Evolutionary conservation across 2,329 filamentous ascomycete genomes (phyloP).

Genomic region (Botryotinia narcissicola): DNA sequence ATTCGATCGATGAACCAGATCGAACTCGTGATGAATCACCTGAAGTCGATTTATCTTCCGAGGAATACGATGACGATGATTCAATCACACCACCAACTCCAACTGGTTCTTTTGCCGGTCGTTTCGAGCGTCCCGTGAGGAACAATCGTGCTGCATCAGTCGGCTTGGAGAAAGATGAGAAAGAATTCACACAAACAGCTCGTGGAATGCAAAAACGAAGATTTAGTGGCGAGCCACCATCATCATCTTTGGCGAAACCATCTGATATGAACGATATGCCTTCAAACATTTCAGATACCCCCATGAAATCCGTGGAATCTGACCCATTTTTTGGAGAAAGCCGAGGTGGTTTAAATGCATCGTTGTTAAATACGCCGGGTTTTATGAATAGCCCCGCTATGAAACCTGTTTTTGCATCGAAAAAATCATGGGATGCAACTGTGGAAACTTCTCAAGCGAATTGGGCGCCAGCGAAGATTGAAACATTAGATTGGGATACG

Average conservation of each 20-base stretch:
- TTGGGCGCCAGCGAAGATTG: constrained; percentile 35
- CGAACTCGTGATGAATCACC: constrained; percentile 55
- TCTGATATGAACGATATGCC: constrained; percentile 33
- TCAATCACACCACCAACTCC: constrained; percentile 61
- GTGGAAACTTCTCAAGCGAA: constrained; percentile 23
- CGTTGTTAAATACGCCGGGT: constrained; percentile 22
- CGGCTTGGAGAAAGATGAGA: constrained; percentile 89
- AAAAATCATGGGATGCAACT: constrained; percentile 47
- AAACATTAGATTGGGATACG: constrained; percentile 56
- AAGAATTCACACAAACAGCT: constrained; percentile 94
- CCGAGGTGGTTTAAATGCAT: constrained; percentile 33
- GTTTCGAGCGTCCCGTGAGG: constrained; percentile 48
- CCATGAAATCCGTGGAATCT: constrained; percentile 30
- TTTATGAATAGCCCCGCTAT: constrained; percentile 55
- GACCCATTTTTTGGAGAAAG: constrained; percentile 37
- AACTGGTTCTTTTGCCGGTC: constrained; percentile 59
- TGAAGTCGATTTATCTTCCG: constrained; percentile 85
- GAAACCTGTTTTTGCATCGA: constrained; percentile 45
- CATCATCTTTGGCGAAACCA: constrained; percentile 51
- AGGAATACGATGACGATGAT: constrained; percentile 76
- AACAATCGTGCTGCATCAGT: constrained; percentile 76
- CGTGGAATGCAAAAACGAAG: constrained; percentile 69
- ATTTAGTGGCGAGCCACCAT: constrained; percentile 49
- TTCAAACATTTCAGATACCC: constrained; percentile 25
- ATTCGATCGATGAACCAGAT: constrained; percentile 70